Conservation (phyloP, 768 basidiomycete genomes). For the Paxillus rubicundulus region DNA sequence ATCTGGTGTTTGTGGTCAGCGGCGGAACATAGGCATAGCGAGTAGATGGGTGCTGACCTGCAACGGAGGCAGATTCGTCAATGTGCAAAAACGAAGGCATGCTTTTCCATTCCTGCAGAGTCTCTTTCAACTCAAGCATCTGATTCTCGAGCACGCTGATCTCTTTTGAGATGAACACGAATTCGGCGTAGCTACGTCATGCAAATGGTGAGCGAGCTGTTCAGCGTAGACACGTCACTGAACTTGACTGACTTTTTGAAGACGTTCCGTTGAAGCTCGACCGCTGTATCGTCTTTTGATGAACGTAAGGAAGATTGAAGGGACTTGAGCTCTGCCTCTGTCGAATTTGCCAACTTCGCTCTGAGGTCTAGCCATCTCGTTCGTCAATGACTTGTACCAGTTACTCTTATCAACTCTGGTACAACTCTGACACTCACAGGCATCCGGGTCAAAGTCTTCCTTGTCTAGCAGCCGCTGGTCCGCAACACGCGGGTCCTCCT, state of each 20-base stretch:
- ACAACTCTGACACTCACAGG: slow-evolving; percentile 55
- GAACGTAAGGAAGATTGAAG: slow-evolving; percentile 73
- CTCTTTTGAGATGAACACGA: slow-evolving; percentile 95
- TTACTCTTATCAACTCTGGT: neutral
- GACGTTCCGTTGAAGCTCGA: slow-evolving; percentile 86
- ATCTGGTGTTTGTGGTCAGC: slow-evolving; percentile 32
- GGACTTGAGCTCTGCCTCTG: slow-evolving; percentile 73
- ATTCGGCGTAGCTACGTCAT: slow-evolving; percentile 83
- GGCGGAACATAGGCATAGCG: neutral
- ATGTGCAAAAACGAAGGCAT: slow-evolving; percentile 93
- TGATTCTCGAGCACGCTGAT: slow-evolving; percentile 95
- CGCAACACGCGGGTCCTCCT: slow-evolving; percentile 58
- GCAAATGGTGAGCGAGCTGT: slow-evolving; percentile 7
- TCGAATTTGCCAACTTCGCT: slow-evolving; percentile 85
- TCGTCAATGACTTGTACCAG: slow-evolving; percentile 1
- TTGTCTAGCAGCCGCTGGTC: slow-evolving; percentile 65
- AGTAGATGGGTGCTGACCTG: slow-evolving; percentile 41
- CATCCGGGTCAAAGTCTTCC: slow-evolving; percentile 84
- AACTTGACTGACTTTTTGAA: slow-evolving; percentile 77
- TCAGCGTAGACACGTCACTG: neutral
- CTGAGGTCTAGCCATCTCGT: slow-evolving; percentile 57
- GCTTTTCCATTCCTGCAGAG: slow-evolving; percentile 91
- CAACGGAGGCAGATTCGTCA: slow-evolving; percentile 70
- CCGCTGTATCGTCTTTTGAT: slow-evolving; percentile 68
- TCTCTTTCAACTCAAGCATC: slow-evolving; percentile 94